Evolutionary conservation across 148 eudicot genomes (phyloP).

Genomic region (Diospyros lotus): DNA sequence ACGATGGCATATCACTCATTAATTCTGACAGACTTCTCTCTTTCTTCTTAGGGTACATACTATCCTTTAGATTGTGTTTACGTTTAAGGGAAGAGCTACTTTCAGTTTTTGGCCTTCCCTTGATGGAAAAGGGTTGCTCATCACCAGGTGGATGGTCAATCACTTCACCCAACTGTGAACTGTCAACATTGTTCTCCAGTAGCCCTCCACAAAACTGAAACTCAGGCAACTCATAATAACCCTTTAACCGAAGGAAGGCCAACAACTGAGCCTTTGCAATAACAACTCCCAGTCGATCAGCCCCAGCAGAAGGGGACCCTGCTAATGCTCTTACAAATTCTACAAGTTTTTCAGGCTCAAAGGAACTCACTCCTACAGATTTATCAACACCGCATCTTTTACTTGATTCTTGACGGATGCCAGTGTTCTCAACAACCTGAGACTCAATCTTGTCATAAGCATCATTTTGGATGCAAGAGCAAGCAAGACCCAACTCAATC

Average conservation of each 20-base stretch:
- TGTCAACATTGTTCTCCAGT: slow-evolving; percentile 35
- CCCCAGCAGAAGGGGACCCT: slow-evolving; percentile 41
- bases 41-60: slow-evolving; percentile 54
- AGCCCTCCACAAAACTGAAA: slow-evolving; percentile 45
- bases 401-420: slow-evolving; percentile 60
- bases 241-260: slow-evolving; percentile 59
- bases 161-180: slow-evolving; percentile 25
- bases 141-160: slow-evolving; percentile 24
- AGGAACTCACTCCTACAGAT: slow-evolving; percentile 36
- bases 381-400: slow-evolving; percentile 48
- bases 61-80: slow-evolving; percentile 52
- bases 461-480: slow-evolving; percentile 66
- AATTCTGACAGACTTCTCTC: slow-evolving; percentile 64
- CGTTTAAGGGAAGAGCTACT: slow-evolving; percentile 39
- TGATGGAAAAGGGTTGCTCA: slow-evolving; percentile 8
- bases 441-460: slow-evolving; percentile 42
- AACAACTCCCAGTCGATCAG: slow-evolving; percentile 52
- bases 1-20: slow-evolving; percentile 48
- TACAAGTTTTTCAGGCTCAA: slow-evolving; percentile 59
- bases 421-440: slow-evolving; percentile 71
- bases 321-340: slow-evolving; percentile 61
- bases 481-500: slow-evolving; percentile 69
- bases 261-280: slow-evolving; percentile 72
- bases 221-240: slow-evolving; percentile 43
- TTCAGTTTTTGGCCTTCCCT: slow-evolving; percentile 23